These are phyloP conservation scores for Neofusicoccum sp. DNA, from an alignment of 2,329 filamentous ascomycete genomes.

Conservation along the genomic window DNA sequence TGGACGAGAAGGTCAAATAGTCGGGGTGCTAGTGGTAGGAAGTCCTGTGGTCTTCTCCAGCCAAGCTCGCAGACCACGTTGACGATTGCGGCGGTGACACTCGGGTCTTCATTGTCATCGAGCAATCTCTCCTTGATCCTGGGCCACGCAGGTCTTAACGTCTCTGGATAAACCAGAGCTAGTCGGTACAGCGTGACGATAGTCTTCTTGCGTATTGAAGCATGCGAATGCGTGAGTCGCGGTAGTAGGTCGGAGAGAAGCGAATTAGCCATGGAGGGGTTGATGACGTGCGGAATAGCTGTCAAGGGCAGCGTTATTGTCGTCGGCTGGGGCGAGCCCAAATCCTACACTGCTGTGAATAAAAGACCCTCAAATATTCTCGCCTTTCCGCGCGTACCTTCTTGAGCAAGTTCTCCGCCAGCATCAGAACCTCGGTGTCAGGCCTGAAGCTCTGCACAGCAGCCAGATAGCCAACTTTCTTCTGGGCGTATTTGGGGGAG, in stretches of 20 bases:
- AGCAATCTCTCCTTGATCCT: constrained; percentile 94
- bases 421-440: constrained; percentile 95
- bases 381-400: constrained; percentile 57
- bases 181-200: constrained; percentile 91
- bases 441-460: constrained; percentile 94
- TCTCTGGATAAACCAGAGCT: constrained; percentile 94
- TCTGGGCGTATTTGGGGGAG: constrained; percentile 89
- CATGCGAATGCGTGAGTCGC: constrained; percentile 79
- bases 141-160: constrained; percentile 87
- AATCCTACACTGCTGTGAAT: constrained; percentile 54
- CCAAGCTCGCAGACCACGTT: constrained; percentile 96
- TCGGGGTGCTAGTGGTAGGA: constrained; percentile 84
- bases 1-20: constrained; percentile 91
- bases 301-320: constrained; percentile 83
- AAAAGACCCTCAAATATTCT: background rate
- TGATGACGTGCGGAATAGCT: constrained; percentile 93
- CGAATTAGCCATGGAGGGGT: constrained; percentile 85
- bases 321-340: constrained; percentile 68
- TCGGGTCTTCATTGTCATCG: constrained; percentile 85
- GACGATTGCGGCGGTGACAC: constrained; percentile 91
- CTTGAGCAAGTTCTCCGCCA: constrained; percentile 94
- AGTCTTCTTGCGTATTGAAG: constrained; percentile 89
- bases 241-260: constrained; percentile 83
- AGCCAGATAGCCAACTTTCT: constrained; percentile 89
- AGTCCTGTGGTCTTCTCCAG: constrained; percentile 90